These are phyloP conservation scores for Cytospora paraplurivora DNA, from an alignment of 2,329 filamentous ascomycete genomes.

Conservation along the genomic window DNA sequence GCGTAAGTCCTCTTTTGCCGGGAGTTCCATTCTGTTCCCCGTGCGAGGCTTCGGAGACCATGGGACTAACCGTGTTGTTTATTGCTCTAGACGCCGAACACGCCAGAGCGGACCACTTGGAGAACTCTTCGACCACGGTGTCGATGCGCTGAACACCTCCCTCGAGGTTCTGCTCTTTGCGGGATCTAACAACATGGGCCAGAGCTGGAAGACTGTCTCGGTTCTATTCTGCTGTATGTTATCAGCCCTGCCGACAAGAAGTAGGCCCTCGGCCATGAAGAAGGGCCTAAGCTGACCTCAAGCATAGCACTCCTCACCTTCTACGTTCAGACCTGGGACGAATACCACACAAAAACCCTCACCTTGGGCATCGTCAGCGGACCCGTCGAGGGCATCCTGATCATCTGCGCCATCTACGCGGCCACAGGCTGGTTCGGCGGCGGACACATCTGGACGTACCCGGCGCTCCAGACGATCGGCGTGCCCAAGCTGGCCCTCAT, in stretches of 20 bases:
- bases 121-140: constrained; percentile 96
- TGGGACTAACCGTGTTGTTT: constrained; percentile 21
- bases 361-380: constrained; percentile 91
- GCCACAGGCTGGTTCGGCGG: constrained; percentile 84
- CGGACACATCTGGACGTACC: constrained; percentile 89
- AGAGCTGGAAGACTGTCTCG: constrained; percentile 85
- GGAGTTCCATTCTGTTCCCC: neutral
- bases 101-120: constrained; percentile 90
- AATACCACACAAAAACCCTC: constrained; percentile 96
- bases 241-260: constrained; percentile 22
- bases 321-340: constrained; percentile 98
- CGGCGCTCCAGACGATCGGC: constrained; percentile 72
- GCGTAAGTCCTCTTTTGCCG: constrained; percentile 63
- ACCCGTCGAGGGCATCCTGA: constrained; percentile 91
- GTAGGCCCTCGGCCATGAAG: neutral
- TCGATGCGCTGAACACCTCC: constrained; percentile 95
- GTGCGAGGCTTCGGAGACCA: neutral
- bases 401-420: constrained; percentile 77
- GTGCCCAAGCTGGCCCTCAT: constrained; percentile 66
- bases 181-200: constrained; percentile 88
- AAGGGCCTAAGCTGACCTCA: constrained; percentile 4
- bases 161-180: constrained; percentile 92
- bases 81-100: constrained; percentile 69
- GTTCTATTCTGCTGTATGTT: constrained; percentile 77
- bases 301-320: constrained; percentile 80